phyloP scores from a whole-genome alignment of 257 asterid genomes.

The Solanum habrochaites region DNA sequence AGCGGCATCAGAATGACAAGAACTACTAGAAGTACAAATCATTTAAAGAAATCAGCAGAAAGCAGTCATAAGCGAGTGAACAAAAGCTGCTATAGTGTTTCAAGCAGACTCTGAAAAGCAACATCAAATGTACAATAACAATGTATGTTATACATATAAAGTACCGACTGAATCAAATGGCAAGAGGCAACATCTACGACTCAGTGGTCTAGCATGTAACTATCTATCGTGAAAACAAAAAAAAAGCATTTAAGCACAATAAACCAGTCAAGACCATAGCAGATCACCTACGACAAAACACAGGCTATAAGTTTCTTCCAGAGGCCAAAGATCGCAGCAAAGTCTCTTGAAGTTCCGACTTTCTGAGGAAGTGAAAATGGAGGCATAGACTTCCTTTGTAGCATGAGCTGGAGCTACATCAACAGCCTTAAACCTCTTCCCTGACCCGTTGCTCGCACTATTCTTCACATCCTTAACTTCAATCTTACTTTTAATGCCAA shows the following conservation, averaged over 20 bases:
- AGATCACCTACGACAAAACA: conserved; percentile 7
- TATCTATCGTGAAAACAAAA: not conserved
- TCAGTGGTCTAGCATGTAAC: not conserved
- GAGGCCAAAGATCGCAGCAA: conserved; percentile 88
- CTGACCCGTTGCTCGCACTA: conserved; percentile 15
- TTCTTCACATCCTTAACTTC: conserved; percentile 7
- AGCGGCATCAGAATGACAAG: not conserved
- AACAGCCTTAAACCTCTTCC: conserved; percentile 55
- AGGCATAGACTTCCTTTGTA: conserved; percentile 58
- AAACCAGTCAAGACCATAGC: conserved; percentile 4
- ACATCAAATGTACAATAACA: not conserved
- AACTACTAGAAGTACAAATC: not conserved
- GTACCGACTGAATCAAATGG: not conserved
- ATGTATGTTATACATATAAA: not conserved
- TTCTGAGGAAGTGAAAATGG: conserved; percentile 77
- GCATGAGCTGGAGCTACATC: conserved; percentile 60
- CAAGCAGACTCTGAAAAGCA: not conserved
- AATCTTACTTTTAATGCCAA: conserved; percentile 12
- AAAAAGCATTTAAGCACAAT: not conserved
- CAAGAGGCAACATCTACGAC: not conserved
- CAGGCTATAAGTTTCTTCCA: conserved; percentile 61
- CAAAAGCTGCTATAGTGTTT: not conserved
- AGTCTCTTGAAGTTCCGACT: conserved; percentile 76
- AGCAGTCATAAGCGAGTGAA: not conserved
- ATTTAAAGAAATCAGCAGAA: not conserved